Evolutionary conservation across 108 stramenopile genomes (phyloP).

Genomic region (Pseudonitzschia delicatissima): DNA sequence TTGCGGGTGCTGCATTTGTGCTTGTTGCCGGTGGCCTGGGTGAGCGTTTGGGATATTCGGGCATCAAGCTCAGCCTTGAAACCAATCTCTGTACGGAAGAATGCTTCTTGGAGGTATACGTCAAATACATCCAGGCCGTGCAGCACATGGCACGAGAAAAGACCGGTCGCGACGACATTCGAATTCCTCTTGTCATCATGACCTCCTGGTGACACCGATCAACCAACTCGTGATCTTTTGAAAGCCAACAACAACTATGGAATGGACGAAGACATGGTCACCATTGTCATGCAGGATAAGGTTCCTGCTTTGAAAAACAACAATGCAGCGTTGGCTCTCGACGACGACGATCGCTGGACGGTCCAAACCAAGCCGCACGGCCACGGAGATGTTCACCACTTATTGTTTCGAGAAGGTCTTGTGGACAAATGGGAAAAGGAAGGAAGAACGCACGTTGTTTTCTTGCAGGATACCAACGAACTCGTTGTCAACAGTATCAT

Average conservation of each 20-base stretch:
- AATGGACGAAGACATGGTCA: conserved; percentile 73
- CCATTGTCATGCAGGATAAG: conserved; percentile 90
- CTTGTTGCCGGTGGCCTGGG: conserved; percentile 96
- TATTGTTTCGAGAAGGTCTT: conserved; percentile 84
- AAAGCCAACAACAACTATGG: conserved; percentile 90
- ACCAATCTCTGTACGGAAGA: conserved; percentile 76
- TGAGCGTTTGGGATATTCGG: conserved; percentile 97
- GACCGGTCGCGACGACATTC: conserved; percentile 54
- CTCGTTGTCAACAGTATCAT: conserved; percentile 90
- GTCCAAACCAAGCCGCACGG: conserved; percentile 99
- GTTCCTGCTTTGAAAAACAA: conserved; percentile 91
- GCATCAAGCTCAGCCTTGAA: conserved; percentile 93
- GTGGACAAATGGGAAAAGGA: conserved; percentile 81
- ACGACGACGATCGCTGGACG: conserved; percentile 75
- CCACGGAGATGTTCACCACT: conserved; percentile 98
- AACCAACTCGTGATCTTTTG: conserved; percentile 83
- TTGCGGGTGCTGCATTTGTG: conserved; percentile 68
- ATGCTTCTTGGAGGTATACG: conserved; percentile 81
- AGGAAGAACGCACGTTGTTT: conserved; percentile 89
- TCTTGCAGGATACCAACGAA: conserved; percentile 99
- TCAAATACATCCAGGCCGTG: conserved; percentile 90
- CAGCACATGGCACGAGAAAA: conserved; percentile 72
- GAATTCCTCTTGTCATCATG: conserved; percentile 97
- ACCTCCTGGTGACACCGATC: conserved; percentile 97
- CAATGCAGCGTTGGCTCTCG: conserved; percentile 83